phyloP scores from a whole-genome alignment of 257 asterid genomes.

The Solanum corneliomulleri region DNA sequence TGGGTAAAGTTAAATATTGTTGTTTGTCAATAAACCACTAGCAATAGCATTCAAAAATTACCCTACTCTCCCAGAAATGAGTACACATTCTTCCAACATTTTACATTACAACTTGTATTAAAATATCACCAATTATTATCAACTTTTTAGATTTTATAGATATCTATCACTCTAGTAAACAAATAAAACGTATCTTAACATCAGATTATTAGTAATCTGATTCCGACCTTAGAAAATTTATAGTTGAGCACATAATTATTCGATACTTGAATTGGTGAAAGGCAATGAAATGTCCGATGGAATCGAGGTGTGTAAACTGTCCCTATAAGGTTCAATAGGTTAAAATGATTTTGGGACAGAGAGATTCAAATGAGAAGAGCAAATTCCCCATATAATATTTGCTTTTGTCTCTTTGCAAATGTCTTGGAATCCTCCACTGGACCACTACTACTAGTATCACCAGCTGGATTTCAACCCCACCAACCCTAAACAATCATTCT shows the following conservation, averaged over 20 bases:
- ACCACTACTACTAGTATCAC: background rate
- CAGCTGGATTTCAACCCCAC: slow-evolving; percentile 18
- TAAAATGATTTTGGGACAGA: background rate
- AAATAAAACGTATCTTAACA: background rate
- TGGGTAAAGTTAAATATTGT: background rate
- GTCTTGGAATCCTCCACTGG: background rate
- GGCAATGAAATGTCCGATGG: background rate
- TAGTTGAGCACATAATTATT: background rate
- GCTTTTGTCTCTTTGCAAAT: slow-evolving; percentile 6
- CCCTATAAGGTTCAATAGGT: background rate
- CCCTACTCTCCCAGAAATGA: background rate
- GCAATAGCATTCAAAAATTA: background rate
- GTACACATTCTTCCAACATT: background rate
- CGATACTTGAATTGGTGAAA: background rate
- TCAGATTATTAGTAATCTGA: background rate
- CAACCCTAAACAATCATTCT: background rate
- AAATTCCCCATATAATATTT: background rate
- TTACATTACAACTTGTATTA: background rate
- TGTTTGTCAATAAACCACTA: background rate
- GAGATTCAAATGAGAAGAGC: background rate
- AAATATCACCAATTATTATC: background rate
- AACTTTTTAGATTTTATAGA: background rate
- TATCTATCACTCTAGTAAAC: background rate
- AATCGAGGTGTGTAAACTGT: background rate
- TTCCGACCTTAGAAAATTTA: background rate